Base-by-base conservation (phyloP, 2,329 filamentous ascomycete species). In the Chrysoporthe austroafricana region DNA sequence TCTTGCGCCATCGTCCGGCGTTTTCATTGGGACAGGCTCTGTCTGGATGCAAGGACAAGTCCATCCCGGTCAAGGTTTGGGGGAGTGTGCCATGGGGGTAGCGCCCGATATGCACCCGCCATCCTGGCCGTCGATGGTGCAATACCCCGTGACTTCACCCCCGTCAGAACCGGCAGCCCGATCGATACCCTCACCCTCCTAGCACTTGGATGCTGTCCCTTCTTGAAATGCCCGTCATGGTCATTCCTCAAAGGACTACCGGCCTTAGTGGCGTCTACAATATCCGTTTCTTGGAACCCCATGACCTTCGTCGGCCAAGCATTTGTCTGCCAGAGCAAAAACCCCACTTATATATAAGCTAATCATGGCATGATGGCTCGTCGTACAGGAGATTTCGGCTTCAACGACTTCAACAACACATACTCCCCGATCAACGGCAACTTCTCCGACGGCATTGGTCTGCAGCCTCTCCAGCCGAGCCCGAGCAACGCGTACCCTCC, bases 141-240 rank as follows among this genome's bases (percentile, higher is more conserved):
- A 83, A 88, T 88, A 85, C 77, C 85, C 81, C 85, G 85, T 87
- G 86, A 88, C 82, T 79, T 80, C 69, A 54, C 54, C 43, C 32
- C 48, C 44, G 36, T 52, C 58, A 56, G 43, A 65, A 65, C 65
- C 66, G 65, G 61, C 66, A 59, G 68, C 50, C 59, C 66, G 65
- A 68, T 64, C 60, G 58, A 50, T 67, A 50, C 43, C 39, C 42
- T 64, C 64, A 64, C 32, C 67, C 34, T 16, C 9, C 39, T 54
- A 42, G 11, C 65, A 58, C 56, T 42, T 39, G 13, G 32, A 34
- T 34, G 42, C 36, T 36, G 48, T 59, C 46, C 58, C 34, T 65
- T 48, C 67, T 66, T 69, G 63, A 66, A 52, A 66, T 69, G 67
- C 44, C 43, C 48, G 39, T 52, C 54, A 63, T 66, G 67, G 67